Evolutionary conservation across 768 basidiomycete genomes (phyloP).

Genomic region (Lactarius hengduanensis): DNA sequence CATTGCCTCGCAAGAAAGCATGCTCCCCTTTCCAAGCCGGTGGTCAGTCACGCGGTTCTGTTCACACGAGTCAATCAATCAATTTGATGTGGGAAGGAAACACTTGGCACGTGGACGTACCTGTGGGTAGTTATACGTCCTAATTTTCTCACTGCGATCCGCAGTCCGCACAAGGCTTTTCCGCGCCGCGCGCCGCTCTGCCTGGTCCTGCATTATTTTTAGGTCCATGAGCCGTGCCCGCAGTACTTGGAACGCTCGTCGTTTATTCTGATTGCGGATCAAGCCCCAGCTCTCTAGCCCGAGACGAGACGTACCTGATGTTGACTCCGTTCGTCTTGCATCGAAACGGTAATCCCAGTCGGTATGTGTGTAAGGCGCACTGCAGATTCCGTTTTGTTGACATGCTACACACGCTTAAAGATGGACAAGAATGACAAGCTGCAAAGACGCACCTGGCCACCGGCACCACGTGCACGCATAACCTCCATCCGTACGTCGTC

Average conservation of each 20-base stretch:
- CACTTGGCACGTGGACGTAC: slow-evolving; percentile 37
- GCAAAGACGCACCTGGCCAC: slow-evolving; percentile 75
- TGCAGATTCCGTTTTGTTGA: slow-evolving; percentile 98
- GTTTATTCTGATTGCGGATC: slow-evolving; percentile 61
- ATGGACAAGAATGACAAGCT: neutral
- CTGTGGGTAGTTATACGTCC: slow-evolving; percentile 95
- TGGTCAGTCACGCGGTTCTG: slow-evolving; percentile 30
- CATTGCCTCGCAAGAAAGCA: slow-evolving; percentile 27
- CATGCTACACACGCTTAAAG: slow-evolving; percentile 57
- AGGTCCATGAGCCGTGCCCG: slow-evolving; percentile 81
- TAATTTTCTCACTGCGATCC: slow-evolving; percentile 90
- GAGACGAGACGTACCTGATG: slow-evolving; percentile 64
- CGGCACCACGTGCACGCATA: slow-evolving; percentile 96
- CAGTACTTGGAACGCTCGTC: slow-evolving; percentile 91
- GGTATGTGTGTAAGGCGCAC: slow-evolving; percentile 92
- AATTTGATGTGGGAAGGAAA: neutral
- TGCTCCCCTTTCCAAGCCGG: slow-evolving; percentile 27
- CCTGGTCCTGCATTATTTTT: slow-evolving; percentile 68
- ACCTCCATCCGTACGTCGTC: slow-evolving; percentile 90
- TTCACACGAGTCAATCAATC: neutral
- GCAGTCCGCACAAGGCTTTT: slow-evolving; percentile 74
- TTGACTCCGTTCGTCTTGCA: slow-evolving; percentile 97
- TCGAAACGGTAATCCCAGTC: slow-evolving; percentile 91
- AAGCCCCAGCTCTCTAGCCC: neutral
- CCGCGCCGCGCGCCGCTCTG: slow-evolving; percentile 65